Evolutionary conservation across 352 stramenopile genomes (phyloP).

Genomic region (Globisporangium emineosum): DNA sequence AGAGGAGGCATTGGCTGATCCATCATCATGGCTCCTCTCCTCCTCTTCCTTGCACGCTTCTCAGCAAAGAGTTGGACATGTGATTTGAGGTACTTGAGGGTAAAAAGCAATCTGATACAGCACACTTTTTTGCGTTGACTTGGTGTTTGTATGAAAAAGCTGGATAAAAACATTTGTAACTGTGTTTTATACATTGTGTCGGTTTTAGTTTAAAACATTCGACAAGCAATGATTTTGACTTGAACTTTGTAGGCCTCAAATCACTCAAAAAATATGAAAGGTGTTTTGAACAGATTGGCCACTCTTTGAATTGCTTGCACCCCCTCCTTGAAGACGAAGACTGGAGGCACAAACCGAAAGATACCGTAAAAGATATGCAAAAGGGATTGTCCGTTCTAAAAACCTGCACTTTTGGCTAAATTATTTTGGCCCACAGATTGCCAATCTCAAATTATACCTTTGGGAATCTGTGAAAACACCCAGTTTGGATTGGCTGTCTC

Average conservation of each 20-base stretch:
- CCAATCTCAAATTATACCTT: no score
- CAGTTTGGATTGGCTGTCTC: no score
- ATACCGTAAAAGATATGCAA: constrained; percentile 1
- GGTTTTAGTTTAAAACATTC: no score
- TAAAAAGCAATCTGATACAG: not conserved
- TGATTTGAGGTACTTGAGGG: not conserved
- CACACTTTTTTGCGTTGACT: not conserved
- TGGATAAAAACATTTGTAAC: not conserved
- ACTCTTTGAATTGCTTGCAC: not conserved
- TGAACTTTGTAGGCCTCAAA: not conserved
- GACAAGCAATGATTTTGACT: not conserved
- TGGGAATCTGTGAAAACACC: no score
- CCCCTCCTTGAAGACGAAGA: not conserved
- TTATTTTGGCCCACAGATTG: not conserved
- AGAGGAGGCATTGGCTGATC: not conserved
- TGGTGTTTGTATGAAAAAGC: not conserved
- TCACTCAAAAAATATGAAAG: not conserved
- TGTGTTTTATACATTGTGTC: no score
- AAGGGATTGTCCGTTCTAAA: not conserved
- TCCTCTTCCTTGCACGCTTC: not conserved
- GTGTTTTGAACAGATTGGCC: not conserved
- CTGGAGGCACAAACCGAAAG: not conserved
- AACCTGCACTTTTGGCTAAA: not conserved
- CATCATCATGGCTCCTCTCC: not conserved
- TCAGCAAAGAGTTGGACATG: not conserved